These are phyloP conservation scores for Herpetomonas tarakana DNA, from an alignment of 208 protist genomes.

Conservation along the genomic window DNA sequence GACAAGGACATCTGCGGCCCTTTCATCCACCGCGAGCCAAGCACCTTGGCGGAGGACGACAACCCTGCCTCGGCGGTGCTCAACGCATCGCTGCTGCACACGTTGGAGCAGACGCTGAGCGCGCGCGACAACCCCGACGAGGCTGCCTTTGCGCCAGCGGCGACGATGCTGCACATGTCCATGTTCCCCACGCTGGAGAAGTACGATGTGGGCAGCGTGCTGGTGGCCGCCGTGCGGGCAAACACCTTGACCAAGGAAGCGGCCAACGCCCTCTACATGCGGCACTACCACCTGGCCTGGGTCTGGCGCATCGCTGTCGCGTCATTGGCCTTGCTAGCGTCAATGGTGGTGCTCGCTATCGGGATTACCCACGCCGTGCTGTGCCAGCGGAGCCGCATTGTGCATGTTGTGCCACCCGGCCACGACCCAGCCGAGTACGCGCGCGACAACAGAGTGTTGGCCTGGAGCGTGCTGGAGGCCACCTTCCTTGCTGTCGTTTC, in stretches of 20 bases:
- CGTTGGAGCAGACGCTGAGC: constrained; percentile 13
- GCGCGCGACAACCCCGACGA: neutral
- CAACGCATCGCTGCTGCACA: constrained; percentile 22
- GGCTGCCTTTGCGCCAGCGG: constrained; percentile 13
- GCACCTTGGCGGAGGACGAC: constrained; percentile 5
- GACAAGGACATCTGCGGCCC: neutral
- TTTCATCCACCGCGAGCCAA: neutral
- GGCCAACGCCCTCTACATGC: constrained; percentile 14
- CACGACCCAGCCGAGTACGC: constrained; percentile 6
- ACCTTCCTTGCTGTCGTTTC: constrained; percentile 14
- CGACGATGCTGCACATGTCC: constrained; percentile 37
- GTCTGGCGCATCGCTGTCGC: constrained; percentile 11
- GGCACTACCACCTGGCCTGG: constrained; percentile 11
- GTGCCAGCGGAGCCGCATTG: constrained; percentile 7
- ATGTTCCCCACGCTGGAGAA: constrained; percentile 23
- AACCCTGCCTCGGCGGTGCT: constrained; percentile 2
- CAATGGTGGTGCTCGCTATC: constrained; percentile 21
- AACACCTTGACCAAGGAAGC: constrained; percentile 17
- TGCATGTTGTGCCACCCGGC: constrained; percentile 11
- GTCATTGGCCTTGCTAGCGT: constrained; percentile 10
- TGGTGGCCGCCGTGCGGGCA: constrained; percentile 23
- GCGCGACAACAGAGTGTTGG: constrained; percentile 21
- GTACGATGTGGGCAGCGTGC: constrained; percentile 37
- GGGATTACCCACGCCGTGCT: constrained; percentile 29
- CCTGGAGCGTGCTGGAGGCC: constrained; percentile 31